These are phyloP conservation scores for Phytophthora rubi DNA, from an alignment of 352 stramenopile genomes.

Conservation along the genomic window DNA sequence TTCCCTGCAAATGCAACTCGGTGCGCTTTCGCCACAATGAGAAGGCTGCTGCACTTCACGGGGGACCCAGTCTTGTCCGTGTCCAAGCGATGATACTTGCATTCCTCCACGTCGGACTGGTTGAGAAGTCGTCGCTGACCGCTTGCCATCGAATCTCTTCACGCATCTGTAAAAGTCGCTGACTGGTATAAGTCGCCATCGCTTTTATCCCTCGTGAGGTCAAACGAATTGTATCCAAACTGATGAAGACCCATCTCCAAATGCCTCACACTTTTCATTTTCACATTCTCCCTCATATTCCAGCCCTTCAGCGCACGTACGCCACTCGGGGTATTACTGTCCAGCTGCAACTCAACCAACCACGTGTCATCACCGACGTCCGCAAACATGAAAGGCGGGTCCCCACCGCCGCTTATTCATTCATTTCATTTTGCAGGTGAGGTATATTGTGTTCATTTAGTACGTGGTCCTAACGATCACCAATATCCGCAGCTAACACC, in stretches of 20 bases:
- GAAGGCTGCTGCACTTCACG: slow-evolving; percentile 11
- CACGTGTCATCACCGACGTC: neutral
- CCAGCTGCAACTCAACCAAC: neutral
- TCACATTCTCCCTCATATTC: neutral
- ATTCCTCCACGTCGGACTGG: too few relatives aligned
- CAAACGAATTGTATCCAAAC: neutral
- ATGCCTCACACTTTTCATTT: neutral
- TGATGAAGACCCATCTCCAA: neutral
- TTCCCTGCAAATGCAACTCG: neutral
- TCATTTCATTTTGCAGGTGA: too few relatives aligned
- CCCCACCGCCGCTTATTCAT: neutral
- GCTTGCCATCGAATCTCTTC: neutral
- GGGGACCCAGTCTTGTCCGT: too few relatives aligned
- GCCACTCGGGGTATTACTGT: neutral
- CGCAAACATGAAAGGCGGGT: neutral
- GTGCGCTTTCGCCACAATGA: neutral
- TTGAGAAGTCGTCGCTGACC: too few relatives aligned
- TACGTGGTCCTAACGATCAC: too few relatives aligned
- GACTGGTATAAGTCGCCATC: neutral
- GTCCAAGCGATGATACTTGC: too few relatives aligned
- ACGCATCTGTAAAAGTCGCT: neutral
- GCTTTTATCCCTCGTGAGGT: neutral
- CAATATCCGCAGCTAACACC: too few relatives aligned
- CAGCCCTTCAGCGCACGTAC: neutral
- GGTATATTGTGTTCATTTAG: too few relatives aligned